Percentiles rank a stretch among this genome's conserved stretches.
Evolutionary conservation across 2,329 filamentous ascomycete genomes (phyloP).

Genomic region (Dryadomyces quercivorus): DNA sequence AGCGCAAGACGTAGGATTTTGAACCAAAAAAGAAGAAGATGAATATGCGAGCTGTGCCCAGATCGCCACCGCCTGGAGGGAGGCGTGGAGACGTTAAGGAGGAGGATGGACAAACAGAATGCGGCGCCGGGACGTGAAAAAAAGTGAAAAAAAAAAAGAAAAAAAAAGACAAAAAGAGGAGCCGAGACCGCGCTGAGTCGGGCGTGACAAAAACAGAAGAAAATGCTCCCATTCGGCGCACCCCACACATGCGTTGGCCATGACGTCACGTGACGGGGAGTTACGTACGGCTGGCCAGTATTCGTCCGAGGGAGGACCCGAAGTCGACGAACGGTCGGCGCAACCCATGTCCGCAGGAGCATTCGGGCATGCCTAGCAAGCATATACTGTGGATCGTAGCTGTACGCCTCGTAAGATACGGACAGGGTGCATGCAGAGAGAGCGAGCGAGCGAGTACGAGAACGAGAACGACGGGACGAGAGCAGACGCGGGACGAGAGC

Average conservation of each 20-base stretch:
- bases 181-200: not conserved
- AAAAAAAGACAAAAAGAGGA: not conserved
- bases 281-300: no score
- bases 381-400: no score
- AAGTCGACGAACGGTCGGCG: no score
- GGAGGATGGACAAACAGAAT: not conserved
- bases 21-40: not conserved
- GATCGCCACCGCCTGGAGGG: not conserved
- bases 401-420: no score
- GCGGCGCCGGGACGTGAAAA: not conserved
- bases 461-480: no score
- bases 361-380: no score
- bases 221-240: not conserved
- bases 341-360: no score
- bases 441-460: no score
- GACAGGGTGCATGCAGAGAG: no score
- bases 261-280: not conserved
- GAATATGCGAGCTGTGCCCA: not conserved
- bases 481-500: no score
- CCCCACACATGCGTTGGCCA: not conserved
- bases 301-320: no score
- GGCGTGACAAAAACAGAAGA: not conserved
- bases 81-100: not conserved
- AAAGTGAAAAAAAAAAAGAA: not conserved
- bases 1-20: not conserved